These are phyloP conservation scores for Coriaria nepalensis DNA, from an alignment of 306 rosid species.

Conservation along the genomic window DNA sequence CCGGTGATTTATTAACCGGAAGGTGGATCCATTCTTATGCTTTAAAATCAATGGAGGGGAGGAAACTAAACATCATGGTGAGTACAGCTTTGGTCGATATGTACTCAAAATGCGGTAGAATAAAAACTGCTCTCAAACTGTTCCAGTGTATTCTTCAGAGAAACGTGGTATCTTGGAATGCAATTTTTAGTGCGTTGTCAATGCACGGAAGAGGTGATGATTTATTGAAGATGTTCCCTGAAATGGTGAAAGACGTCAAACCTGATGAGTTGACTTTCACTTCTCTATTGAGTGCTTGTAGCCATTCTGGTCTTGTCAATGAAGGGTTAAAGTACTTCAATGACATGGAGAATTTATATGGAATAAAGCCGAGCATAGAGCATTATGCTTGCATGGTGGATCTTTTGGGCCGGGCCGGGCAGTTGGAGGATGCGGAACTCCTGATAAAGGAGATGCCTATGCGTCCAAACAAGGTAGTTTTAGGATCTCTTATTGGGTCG, in stretches of 20 bases:
- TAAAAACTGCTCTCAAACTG: constrained; percentile 26
- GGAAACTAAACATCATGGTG: constrained; percentile 35
- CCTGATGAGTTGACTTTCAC: constrained; percentile 60
- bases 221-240: constrained; percentile 33
- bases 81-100: constrained; percentile 57
- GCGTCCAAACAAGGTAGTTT: constrained; percentile 56
- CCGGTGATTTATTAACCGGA: constrained; percentile 39
- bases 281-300: constrained; percentile 63
- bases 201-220: constrained; percentile 51
- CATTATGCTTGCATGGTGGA: constrained; percentile 70
- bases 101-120: constrained; percentile 68
- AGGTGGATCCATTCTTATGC: constrained; percentile 64
- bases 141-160: constrained; percentile 30
- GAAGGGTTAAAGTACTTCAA: constrained; percentile 40
- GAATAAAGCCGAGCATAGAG: constrained; percentile 34
- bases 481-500: constrained; percentile 60
- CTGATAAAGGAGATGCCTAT: constrained; percentile 44
- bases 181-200: constrained; percentile 60
- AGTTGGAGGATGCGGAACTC: constrained; percentile 38
- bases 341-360: constrained; percentile 32
- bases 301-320: constrained; percentile 57
- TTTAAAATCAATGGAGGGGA: constrained; percentile 34
- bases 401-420: constrained; percentile 60
- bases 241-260: constrained; percentile 39
- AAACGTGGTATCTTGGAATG: constrained; percentile 71